phyloP scores from a whole-genome alignment of 1,284 basidiomycete species.

The Coniferiporia sulphurascens region DNA sequence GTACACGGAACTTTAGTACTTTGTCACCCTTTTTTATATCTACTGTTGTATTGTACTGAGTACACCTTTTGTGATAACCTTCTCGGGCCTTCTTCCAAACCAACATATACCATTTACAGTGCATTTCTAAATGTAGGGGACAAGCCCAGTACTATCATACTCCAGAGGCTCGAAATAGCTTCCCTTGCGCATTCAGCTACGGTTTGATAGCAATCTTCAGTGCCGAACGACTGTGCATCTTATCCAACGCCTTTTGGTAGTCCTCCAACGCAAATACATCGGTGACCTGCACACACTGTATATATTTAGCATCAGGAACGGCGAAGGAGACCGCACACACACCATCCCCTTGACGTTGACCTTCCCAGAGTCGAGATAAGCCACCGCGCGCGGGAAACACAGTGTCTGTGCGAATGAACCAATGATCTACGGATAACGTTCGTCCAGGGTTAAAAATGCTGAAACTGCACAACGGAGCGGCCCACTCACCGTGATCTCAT shows the following conservation, averaged over 20 bases:
- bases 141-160: too few species aligned
- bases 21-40: background rate
- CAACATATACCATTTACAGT: too few species aligned
- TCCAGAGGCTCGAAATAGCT: too few species aligned
- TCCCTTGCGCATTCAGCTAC: background rate
- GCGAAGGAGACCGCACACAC: constrained; percentile 14
- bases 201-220: constrained; percentile 38
- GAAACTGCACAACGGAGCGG: background rate
- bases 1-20: background rate
- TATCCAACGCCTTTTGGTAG: constrained; percentile 56
- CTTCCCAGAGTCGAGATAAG: constrained; percentile 56
- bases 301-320: background rate
- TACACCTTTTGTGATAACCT: background rate
- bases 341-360: constrained; percentile 57
- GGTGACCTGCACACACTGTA: constrained; percentile 34
- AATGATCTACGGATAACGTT: constrained; percentile 40
- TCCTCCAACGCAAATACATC: constrained; percentile 51
- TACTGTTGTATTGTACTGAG: background rate
- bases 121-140: too few species aligned
- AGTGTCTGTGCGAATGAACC: constrained; percentile 56
- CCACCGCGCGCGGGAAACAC: constrained; percentile 61
- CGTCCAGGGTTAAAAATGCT: background rate
- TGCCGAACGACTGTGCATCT: constrained; percentile 45
- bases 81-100: too few species aligned
- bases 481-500: constrained; percentile 46